Evolutionary conservation across 768 basidiomycete species (phyloP).

Genomic region (Rhodotorula sphaerocarpa): DNA sequence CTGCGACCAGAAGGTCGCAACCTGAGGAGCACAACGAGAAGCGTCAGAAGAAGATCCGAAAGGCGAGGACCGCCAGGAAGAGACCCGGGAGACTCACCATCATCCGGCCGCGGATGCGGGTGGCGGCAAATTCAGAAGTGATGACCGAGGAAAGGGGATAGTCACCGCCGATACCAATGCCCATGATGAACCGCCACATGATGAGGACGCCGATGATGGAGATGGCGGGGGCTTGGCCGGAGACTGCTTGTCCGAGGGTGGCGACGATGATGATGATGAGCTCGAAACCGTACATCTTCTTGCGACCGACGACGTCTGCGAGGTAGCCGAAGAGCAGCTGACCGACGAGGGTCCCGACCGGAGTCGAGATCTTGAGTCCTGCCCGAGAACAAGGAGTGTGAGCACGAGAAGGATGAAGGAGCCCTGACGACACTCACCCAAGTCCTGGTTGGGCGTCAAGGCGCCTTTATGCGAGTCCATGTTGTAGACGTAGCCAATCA

Average conservation of each 20-base stretch:
- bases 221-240: slow-evolving; percentile 53
- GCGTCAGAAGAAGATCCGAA: no score
- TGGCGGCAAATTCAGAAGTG: slow-evolving; percentile 53
- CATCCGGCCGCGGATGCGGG: slow-evolving; percentile 55
- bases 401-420: not conserved
- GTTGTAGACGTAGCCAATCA: slow-evolving; percentile 77
- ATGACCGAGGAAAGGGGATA: slow-evolving; percentile 54
- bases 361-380: slow-evolving; percentile 36
- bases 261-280: slow-evolving; percentile 67
- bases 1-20: slow-evolving; percentile 45
- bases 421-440: slow-evolving; percentile 46
- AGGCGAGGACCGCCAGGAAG: not conserved
- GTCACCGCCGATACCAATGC: slow-evolving; percentile 69
- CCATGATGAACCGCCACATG: slow-evolving; percentile 47
- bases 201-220: slow-evolving; percentile 61
- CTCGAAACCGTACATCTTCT: slow-evolving; percentile 56
- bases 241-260: slow-evolving; percentile 52
- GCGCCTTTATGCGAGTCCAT: slow-evolving; percentile 41
- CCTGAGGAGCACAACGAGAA: slow-evolving; percentile 46
- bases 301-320: slow-evolving; percentile 36
- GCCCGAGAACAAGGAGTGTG: not conserved
- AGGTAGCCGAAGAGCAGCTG: slow-evolving; percentile 37
- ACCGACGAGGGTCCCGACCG: slow-evolving; percentile 34
- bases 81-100: slow-evolving; percentile 19
- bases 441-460: slow-evolving; percentile 58